Percentiles rank a stretch among this genome's conserved stretches.
These are phyloP conservation scores for Sporothrix dimorphospora DNA, from an alignment of 2,329 filamentous ascomycete genomes.

Conservation along the genomic window DNA sequence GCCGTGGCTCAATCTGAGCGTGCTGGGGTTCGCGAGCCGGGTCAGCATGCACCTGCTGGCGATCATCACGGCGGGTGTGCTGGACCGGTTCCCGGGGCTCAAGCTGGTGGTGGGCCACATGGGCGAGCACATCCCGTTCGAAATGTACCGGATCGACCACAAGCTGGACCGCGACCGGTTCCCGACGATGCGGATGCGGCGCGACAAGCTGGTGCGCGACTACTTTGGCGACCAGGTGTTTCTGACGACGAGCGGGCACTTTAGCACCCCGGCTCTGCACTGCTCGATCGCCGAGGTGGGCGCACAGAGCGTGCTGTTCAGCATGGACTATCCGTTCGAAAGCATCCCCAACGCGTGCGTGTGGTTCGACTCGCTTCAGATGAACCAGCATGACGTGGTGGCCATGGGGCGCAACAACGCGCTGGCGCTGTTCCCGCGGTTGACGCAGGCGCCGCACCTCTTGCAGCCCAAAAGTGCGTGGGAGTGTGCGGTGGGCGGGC, in stretches of 20 bases:
- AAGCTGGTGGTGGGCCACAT: slow-evolving; percentile 48
- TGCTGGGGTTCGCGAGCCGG: slow-evolving; percentile 38
- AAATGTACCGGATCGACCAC: slow-evolving; percentile 37
- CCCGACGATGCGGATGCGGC: slow-evolving; percentile 34
- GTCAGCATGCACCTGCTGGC: slow-evolving; percentile 43
- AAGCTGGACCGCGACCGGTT: slow-evolving; percentile 35
- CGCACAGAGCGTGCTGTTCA: slow-evolving; percentile 35
- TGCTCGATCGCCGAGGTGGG: slow-evolving; percentile 36
- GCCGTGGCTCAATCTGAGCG: slow-evolving; percentile 32
- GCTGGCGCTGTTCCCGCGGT: slow-evolving; percentile 33
- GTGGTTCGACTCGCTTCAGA: slow-evolving; percentile 37
- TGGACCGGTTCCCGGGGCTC: slow-evolving; percentile 44
- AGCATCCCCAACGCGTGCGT: slow-evolving; percentile 36
- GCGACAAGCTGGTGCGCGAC: slow-evolving; percentile 35
- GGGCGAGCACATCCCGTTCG: slow-evolving; percentile 42
- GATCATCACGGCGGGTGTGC: slow-evolving; percentile 43
- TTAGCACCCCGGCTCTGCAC: slow-evolving; percentile 37
- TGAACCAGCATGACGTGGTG: slow-evolving; percentile 33
- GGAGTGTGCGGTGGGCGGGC: slow-evolving; percentile 34
- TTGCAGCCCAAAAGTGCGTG: slow-evolving; percentile 30
- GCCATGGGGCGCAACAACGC: slow-evolving; percentile 37
- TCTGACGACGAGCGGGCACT: slow-evolving; percentile 37
- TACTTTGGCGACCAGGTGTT: slow-evolving; percentile 37
- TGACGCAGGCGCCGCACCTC: slow-evolving; percentile 31
- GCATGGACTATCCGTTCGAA: slow-evolving; percentile 38